Percentiles rank a stretch among this genome's conserved stretches.
Conservation (phyloP, 176 grass and related monocot genomes). For the Triticum aestivum region IWGSC_CS_RefSeq_v2.1 NC_057799.1:422773608-422774107, state of each 20-base stretch:
- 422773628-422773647: background rate
- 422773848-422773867: constrained; percentile 48
- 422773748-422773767: background rate
- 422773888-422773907: constrained; percentile 51
- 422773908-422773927: constrained; percentile 39
- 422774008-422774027: constrained; percentile 33
- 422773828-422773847: constrained; percentile 47
- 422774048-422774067: constrained; percentile 60
- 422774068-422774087: constrained; percentile 62
- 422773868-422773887: constrained; percentile 55
- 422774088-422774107: constrained; percentile 44
- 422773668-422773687: constrained; percentile 12
- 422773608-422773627: background rate
- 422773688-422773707: background rate
- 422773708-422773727: constrained; percentile 12
- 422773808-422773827: constrained; percentile 61
- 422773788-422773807: constrained; percentile 15
- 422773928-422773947: constrained; percentile 45
- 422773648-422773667: background rate
- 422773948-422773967: constrained; percentile 11
- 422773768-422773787: background rate
- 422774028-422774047: constrained; percentile 46
- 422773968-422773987: constrained; percentile 1
- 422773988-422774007: constrained; percentile 48
- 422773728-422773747: background rate